A percentile compares a stretch with the other conserved stretches of the same genome.
Evolutionary conservation across 75 land plant genomes (phyloP).

Genomic region (Sequoiadendron giganteum): DNA sequence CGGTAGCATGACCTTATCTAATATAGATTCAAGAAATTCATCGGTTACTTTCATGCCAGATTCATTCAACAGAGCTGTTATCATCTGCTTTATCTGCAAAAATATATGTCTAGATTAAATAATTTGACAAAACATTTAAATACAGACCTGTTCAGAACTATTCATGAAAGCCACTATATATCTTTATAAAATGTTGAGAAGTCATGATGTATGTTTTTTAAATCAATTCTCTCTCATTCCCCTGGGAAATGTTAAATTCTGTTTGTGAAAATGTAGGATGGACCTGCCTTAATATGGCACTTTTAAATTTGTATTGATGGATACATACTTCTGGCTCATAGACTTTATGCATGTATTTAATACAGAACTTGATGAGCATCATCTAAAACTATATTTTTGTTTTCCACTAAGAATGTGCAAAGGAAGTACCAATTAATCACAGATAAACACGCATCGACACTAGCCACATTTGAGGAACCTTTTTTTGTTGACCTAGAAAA

Average conservation of each 20-base stretch:
- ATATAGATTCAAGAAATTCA: constrained; percentile 76
- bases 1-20: constrained; percentile 57
- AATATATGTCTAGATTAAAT: background rate
- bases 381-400: background rate
- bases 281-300: background rate
- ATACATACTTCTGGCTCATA: background rate
- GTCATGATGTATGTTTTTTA: too few relatives aligned
- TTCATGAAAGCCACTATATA: background rate
- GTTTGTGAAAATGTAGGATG: background rate
- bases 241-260: background rate
- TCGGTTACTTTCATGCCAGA: constrained; percentile 74
- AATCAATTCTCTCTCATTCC: background rate
- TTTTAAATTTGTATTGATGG: background rate
- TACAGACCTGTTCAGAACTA: background rate
- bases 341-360: background rate
- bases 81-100: constrained; percentile 89
- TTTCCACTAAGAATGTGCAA: background rate
- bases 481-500: background rate
- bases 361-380: background rate
- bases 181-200: too few relatives aligned
- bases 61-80: constrained; percentile 76
- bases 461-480: background rate
- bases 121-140: background rate
- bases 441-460: background rate
- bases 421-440: background rate